A percentile compares a stretch with the other conserved stretches of the same genome.
These are phyloP conservation scores for Trichophyton verrucosum DNA, from an alignment of 2,329 filamentous ascomycete species.

Conservation along the genomic window DNA sequence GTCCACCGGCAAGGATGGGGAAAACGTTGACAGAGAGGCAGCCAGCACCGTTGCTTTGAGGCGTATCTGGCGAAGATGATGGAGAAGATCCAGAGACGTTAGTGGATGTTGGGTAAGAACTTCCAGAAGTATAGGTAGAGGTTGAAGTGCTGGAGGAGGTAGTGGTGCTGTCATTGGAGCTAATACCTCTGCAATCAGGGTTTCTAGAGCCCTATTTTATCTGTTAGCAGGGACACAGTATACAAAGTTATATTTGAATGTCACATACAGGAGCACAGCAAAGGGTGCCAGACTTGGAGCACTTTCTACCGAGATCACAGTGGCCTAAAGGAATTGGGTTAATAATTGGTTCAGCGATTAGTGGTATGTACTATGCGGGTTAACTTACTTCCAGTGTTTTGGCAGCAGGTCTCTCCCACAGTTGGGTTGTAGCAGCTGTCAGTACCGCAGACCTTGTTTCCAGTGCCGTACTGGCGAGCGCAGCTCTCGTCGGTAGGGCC, in stretches of 20 bases:
- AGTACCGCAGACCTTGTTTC: constrained; percentile 1
- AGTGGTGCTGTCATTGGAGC: neutral
- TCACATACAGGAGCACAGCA: constrained; percentile 1
- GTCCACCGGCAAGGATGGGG: neutral
- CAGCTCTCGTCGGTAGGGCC: neutral
- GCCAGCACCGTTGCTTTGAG: neutral
- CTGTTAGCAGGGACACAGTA: neutral
- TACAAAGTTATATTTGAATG: neutral
- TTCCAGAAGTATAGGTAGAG: neutral
- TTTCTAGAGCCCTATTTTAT: neutral
- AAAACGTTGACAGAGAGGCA: neutral
- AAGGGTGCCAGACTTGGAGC: neutral
- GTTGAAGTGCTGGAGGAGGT: neutral
- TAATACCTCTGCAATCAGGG: neutral
- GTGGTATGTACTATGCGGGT: neutral
- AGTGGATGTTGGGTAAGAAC: neutral
- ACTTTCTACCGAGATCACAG: neutral
- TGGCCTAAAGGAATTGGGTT: neutral
- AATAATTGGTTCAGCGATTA: neutral
- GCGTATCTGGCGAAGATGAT: neutral
- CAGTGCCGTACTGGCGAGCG: neutral
- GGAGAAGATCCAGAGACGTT: neutral
- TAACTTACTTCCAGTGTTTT: constrained; percentile 1
- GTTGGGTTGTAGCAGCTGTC: neutral
- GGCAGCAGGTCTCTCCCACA: constrained; percentile 1